A percentile compares a stretch with the other conserved stretches of the same genome.
These are phyloP conservation scores for Aureobasidium vineae DNA, from an alignment of 2,329 filamentous ascomycete genomes.

Conservation along the genomic window DNA sequence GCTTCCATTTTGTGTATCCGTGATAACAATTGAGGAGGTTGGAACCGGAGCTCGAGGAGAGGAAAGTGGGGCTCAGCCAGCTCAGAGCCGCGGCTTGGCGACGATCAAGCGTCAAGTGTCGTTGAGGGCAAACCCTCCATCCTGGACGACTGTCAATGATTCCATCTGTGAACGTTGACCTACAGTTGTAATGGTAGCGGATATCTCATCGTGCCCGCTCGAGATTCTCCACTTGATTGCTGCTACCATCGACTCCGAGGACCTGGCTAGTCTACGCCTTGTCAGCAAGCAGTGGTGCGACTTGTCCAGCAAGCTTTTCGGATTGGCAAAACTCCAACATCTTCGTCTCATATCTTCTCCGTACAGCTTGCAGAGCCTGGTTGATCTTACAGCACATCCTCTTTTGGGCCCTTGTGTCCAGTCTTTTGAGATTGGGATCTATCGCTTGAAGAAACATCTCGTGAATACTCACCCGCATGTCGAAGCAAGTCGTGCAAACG, in stretches of 20 bases:
- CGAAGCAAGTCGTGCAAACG: background rate
- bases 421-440: background rate
- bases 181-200: background rate
- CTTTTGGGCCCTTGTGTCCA: background rate
- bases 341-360: constrained; percentile 3
- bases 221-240: background rate
- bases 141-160: background rate
- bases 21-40: background rate
- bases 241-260: background rate
- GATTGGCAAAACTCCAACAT: background rate
- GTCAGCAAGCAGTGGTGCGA: constrained; percentile 4
- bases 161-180: background rate
- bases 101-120: background rate
- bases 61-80: background rate
- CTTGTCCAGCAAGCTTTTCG: background rate
- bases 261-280: constrained; percentile 8
- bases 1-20: background rate
- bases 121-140: background rate
- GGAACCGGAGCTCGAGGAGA: background rate
- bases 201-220: background rate
- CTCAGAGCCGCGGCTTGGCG: background rate
- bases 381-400: constrained; percentile 6
- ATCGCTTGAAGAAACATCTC: constrained; percentile 4
- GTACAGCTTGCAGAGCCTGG: constrained; percentile 6
- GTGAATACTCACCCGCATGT: background rate